Evolutionary conservation across 164 flowering plant genomes (phyloP).

Genomic region (Hamamelis virginiana): DNA sequence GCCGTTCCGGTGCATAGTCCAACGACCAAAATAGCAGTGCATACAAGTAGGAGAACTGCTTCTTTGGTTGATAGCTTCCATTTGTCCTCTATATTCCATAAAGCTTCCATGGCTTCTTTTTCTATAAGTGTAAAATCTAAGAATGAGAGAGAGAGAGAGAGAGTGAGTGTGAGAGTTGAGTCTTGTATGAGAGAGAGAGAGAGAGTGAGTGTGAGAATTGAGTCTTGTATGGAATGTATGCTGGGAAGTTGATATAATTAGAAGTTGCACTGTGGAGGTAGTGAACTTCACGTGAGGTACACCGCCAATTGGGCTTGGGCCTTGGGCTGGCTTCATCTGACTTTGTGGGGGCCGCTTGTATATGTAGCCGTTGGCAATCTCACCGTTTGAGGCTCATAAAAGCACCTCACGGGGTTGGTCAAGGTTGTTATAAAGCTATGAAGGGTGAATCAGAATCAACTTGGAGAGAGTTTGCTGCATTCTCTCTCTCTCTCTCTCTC

Average conservation of each 20-base stretch:
- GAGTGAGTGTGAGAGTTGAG: no score
- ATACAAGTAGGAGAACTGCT: constrained; percentile 40
- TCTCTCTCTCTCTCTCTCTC: no score
- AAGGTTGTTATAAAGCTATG: background rate
- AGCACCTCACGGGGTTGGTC: constrained; percentile 4
- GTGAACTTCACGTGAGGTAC: constrained; percentile 23
- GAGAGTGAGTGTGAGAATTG: no score
- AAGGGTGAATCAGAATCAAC: background rate
- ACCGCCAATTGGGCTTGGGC: constrained; percentile 20
- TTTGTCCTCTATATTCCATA: constrained; percentile 64
- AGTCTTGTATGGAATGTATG: background rate
- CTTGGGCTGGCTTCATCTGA: background rate
- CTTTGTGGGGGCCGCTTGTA: background rate
- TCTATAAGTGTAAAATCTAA: background rate
- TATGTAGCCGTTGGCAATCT: constrained; percentile 9
- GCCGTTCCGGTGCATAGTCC: constrained; percentile 37
- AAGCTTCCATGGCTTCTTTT: constrained; percentile 55
- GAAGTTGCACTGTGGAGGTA: background rate
- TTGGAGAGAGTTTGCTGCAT: background rate
- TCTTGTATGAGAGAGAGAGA: background rate
- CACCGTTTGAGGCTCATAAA: constrained; percentile 5
- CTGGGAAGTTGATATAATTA: background rate
- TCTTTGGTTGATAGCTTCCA: constrained; percentile 54
- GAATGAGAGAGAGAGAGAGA: background rate
- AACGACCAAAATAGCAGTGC: constrained; percentile 31